Conservation (phyloP, 306 rosid genomes). For the Lablab purpureus region DNA sequence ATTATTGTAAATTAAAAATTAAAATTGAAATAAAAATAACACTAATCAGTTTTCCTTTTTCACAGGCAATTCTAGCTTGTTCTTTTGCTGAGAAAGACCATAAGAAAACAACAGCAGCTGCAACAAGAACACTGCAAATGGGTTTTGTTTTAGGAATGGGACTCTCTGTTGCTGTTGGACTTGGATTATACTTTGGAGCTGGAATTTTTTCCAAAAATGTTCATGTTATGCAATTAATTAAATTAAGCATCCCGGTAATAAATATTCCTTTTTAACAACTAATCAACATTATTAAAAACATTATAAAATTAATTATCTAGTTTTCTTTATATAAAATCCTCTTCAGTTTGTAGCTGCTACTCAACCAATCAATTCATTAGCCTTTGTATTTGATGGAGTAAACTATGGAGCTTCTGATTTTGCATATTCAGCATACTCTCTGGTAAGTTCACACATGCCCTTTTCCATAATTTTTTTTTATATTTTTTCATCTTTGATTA, state of each 20-base stretch:
- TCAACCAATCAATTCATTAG: slow-evolving; percentile 89
- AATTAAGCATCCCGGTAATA: slow-evolving; percentile 70
- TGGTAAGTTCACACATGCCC: slow-evolving; percentile 55
- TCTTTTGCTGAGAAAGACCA: slow-evolving; percentile 84
- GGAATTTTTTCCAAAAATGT: slow-evolving; percentile 73
- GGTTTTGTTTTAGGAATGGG: slow-evolving; percentile 75
- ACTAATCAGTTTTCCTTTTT: not conserved
- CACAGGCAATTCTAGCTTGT: slow-evolving; percentile 87
- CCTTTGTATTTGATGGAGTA: slow-evolving; percentile 95
- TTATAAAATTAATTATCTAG: not conserved
- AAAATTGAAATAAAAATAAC: not conserved
- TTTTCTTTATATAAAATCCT: not conserved
- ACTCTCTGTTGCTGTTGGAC: slow-evolving; percentile 70
- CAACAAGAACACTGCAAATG: slow-evolving; percentile 76
- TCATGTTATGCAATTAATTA: slow-evolving; percentile 72
- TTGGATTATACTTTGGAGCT: slow-evolving; percentile 83
- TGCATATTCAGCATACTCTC: slow-evolving; percentile 84
- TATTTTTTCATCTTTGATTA: not conserved
- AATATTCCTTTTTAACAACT: not conserved
- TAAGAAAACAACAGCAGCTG: slow-evolving; percentile 62
- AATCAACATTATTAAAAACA: not conserved
- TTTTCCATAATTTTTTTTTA: not conserved
- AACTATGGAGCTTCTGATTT: slow-evolving; percentile 96
- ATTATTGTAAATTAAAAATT: no score
- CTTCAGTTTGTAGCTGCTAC: slow-evolving; percentile 93